A percentile compares a stretch with the other conserved stretches of the same genome.
Conservation (phyloP, 2,329 filamentous ascomycete species). For the Graphiopsis chlorocephala region DNA sequence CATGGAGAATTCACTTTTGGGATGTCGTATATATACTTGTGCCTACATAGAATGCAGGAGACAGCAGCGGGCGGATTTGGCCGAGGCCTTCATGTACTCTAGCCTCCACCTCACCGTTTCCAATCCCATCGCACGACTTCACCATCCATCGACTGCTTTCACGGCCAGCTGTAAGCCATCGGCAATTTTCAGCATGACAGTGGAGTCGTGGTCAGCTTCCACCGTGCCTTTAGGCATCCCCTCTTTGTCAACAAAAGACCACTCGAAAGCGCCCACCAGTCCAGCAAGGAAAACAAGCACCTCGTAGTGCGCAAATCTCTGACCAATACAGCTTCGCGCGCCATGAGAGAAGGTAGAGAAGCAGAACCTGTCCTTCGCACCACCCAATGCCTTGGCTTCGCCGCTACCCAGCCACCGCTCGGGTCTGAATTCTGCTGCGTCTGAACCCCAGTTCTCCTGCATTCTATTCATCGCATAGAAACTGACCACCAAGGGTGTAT, state of each 20-base stretch:
- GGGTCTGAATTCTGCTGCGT: constrained; percentile 42
- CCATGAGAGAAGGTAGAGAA: constrained; percentile 45
- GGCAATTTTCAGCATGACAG: constrained; percentile 12
- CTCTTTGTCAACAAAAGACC: constrained; percentile 2
- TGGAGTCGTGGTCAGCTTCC: constrained; percentile 10
- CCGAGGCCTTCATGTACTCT: not conserved
- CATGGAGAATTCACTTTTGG: too few relatives aligned
- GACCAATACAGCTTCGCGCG: constrained; percentile 78
- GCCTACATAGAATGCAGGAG: too few relatives aligned
- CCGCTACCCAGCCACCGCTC: constrained; percentile 54
- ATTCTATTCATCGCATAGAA: constrained; percentile 46
- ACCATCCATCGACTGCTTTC: not conserved
- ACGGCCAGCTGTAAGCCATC: not conserved
- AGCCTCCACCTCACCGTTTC: not conserved
- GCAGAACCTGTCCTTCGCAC: constrained; percentile 52
- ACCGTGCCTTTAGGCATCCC: not conserved
- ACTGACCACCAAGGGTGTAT: constrained; percentile 39
- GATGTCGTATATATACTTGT: too few relatives aligned
- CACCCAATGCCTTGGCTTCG: constrained; percentile 68
- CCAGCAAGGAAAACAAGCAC: constrained; percentile 10
- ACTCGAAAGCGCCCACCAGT: constrained; percentile 12
- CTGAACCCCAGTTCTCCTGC: constrained; percentile 43
- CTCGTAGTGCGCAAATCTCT: constrained; percentile 59
- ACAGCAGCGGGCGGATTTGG: too few relatives aligned
- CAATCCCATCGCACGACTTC: not conserved